phyloP scores from a whole-genome alignment of 73 alveolate species.

The Paramecium biaurelia region DNA sequence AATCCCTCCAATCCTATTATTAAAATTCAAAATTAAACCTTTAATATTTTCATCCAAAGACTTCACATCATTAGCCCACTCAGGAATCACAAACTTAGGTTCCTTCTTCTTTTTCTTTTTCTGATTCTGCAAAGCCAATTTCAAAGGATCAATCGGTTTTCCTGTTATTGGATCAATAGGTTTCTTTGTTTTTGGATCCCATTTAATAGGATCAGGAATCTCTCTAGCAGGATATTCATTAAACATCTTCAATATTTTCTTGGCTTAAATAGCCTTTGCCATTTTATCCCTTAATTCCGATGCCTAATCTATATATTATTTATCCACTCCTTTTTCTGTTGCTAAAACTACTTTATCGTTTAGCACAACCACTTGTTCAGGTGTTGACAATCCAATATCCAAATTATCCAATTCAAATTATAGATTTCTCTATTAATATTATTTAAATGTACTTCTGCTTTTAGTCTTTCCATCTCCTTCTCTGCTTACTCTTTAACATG shows the following conservation, averaged over 20 bases:
- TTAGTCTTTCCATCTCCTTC: constrained; percentile 73
- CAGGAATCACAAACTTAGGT: constrained; percentile 91
- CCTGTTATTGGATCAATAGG: constrained; percentile 68
- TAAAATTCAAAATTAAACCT: not conserved
- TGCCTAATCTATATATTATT: constrained; percentile 75
- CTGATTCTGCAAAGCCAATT: constrained; percentile 36
- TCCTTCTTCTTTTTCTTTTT: constrained; percentile 86
- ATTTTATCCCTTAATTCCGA: constrained; percentile 77
- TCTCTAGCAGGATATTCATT: constrained; percentile 92
- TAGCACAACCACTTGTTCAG: constrained; percentile 72
- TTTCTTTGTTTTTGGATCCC: constrained; percentile 81
- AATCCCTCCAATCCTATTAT: constrained; percentile 39
- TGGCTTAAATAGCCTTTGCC: constrained; percentile 85
- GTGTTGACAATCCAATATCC: constrained; percentile 65
- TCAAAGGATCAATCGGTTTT: constrained; percentile 67
- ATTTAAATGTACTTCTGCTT: constrained; percentile 62
- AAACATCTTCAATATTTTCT: constrained; percentile 83
- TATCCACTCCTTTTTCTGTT: constrained; percentile 75
- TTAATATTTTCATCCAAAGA: constrained; percentile 62
- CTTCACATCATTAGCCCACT: constrained; percentile 90
- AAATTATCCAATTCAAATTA: constrained; percentile 74
- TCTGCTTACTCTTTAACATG: constrained; percentile 69
- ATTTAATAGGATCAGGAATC: constrained; percentile 87
- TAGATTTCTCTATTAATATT: constrained; percentile 63
- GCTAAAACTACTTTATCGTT: constrained; percentile 73